Conservation (phyloP, 1,139 yeast species). For the Blastobotrys capitulatus region DNA sequence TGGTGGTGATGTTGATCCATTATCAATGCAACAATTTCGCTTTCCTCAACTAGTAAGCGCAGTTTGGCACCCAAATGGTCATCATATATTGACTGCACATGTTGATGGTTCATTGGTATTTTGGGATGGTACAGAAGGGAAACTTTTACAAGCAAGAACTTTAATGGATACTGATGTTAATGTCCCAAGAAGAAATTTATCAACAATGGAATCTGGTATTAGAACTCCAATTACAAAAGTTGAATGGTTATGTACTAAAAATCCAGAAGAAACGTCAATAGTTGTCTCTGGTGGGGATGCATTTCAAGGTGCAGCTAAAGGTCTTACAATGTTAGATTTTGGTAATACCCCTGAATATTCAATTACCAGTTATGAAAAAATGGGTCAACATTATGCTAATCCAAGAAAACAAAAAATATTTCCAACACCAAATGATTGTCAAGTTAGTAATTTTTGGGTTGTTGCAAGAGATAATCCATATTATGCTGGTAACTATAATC, state of each 20-base stretch:
- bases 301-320: slow-evolving; percentile 37
- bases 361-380: slow-evolving; percentile 74
- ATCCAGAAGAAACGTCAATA: slow-evolving; percentile 75
- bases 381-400: slow-evolving; percentile 67
- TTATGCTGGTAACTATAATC: slow-evolving; percentile 32
- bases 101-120: slow-evolving; percentile 79
- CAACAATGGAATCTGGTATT: slow-evolving; percentile 25
- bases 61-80: slow-evolving; percentile 88
- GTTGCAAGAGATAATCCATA: slow-evolving; percentile 50
- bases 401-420: slow-evolving; percentile 55
- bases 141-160: slow-evolving; percentile 67
- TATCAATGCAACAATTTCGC: slow-evolving; percentile 27
- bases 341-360: slow-evolving; percentile 78
- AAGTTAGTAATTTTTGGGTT: slow-evolving; percentile 45
- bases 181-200: slow-evolving; percentile 34
- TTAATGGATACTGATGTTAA: slow-evolving; percentile 62
- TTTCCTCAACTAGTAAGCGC: slow-evolving; percentile 56
- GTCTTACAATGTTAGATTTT: slow-evolving; percentile 62
- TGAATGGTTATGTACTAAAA: slow-evolving; percentile 70
- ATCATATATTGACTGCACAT: slow-evolving; percentile 74
- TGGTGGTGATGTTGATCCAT: slow-evolving; percentile 52
- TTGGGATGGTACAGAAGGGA: slow-evolving; percentile 85
- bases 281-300: slow-evolving; percentile 67
- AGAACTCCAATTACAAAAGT: slow-evolving; percentile 37
- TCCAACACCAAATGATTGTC: slow-evolving; percentile 42